Evolutionary conservation across 345 rosid genomes (phyloP).

Genomic region (Populus ilicifolia): DNA sequence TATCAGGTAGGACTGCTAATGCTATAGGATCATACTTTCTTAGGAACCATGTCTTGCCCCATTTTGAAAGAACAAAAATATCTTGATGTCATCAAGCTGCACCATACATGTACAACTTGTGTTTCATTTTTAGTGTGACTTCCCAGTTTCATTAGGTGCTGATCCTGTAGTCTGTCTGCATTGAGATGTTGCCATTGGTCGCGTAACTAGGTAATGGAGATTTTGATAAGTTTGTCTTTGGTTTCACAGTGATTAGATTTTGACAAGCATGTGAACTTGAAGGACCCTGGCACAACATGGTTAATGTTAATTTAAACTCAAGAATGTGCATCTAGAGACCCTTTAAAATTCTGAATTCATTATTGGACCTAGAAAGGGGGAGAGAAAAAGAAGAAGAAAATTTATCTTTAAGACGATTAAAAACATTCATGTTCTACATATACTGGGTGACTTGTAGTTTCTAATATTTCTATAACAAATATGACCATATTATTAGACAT

Average conservation of each 20-base stretch:
- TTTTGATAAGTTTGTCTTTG: neutral
- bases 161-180: neutral
- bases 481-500: neutral
- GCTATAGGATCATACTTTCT: neutral
- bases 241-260: neutral
- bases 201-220: neutral
- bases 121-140: neutral
- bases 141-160: neutral
- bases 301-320: neutral
- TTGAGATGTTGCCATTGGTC: neutral
- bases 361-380: neutral
- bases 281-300: neutral
- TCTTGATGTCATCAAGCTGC: neutral
- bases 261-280: neutral
- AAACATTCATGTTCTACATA: neutral
- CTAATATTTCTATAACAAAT: neutral
- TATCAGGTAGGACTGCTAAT: slow-evolving; percentile 54
- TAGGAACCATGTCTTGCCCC: neutral
- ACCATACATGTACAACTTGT: neutral
- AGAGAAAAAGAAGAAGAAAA: neutral
- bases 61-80: neutral
- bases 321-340: neutral
- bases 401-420: neutral
- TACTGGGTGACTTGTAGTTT: neutral
- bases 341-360: neutral